These are phyloP conservation scores for Cystofilobasidium bisporidii DNA, from an alignment of 768 basidiomycete genomes.

Conservation along the genomic window DNA sequence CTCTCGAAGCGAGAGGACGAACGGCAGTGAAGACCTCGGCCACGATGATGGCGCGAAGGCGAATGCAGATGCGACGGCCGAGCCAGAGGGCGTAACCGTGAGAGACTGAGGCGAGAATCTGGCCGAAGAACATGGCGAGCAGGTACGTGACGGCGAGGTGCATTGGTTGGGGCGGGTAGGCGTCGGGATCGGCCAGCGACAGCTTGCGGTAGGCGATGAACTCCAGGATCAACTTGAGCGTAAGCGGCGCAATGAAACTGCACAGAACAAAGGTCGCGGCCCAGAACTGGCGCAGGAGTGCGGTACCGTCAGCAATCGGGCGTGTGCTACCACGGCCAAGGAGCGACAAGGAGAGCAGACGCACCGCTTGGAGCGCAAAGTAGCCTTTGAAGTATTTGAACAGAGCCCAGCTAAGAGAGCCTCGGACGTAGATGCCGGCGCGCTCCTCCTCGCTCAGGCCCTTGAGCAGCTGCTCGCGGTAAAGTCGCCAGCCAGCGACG, in stretches of 20 bases:
- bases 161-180: conserved; percentile 31
- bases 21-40: conserved; percentile 40
- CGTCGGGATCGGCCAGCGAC: conserved; percentile 28
- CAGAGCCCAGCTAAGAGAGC: conserved; percentile 1
- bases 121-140: conserved; percentile 39
- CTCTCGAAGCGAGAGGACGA: neutral
- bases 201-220: conserved; percentile 37
- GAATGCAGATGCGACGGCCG: conserved; percentile 41
- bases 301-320: too few species aligned
- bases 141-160: conserved; percentile 43
- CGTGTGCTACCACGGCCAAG: too few species aligned
- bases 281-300: conserved; percentile 19
- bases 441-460: conserved; percentile 10
- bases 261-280: conserved; percentile 35
- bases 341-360: conserved; percentile 2
- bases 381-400: conserved; percentile 19
- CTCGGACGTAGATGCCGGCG: conserved; percentile 6
- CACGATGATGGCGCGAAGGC: conserved; percentile 40
- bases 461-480: conserved; percentile 14
- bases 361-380: conserved; percentile 13
- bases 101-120: conserved; percentile 34
- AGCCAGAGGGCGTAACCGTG: conserved; percentile 39
- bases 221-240: conserved; percentile 40
- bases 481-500: conserved; percentile 32
- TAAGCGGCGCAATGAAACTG: conserved; percentile 40